phyloP scores from a whole-genome alignment of 768 basidiomycete genomes.

The Suillus americanus region DNA sequence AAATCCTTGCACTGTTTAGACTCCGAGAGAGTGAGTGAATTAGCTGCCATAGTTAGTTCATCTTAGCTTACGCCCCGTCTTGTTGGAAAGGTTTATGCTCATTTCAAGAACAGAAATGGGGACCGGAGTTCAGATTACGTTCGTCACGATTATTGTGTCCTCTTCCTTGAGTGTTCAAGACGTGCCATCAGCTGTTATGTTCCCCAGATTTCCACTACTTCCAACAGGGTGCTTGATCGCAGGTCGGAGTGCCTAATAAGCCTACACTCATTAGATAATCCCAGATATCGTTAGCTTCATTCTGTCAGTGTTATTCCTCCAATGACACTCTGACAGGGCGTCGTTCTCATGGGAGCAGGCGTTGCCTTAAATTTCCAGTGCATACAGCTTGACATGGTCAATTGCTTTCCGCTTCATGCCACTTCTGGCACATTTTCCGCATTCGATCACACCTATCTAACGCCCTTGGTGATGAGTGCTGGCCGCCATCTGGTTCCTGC shows the following conservation, averaged over 20 bases:
- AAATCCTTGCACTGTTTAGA: constrained; percentile 49
- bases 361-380: constrained; percentile 59
- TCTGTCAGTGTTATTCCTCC: constrained; percentile 5
- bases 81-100: constrained; percentile 49
- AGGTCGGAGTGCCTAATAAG: constrained; percentile 69
- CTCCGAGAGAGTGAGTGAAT: constrained; percentile 59
- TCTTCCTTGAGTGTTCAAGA: constrained; percentile 4
- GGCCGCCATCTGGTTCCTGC: constrained; percentile 61
- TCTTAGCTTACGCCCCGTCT: constrained; percentile 29
- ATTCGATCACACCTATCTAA: neutral
- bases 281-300: constrained; percentile 55
- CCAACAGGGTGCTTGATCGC: constrained; percentile 64
- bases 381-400: constrained; percentile 68
- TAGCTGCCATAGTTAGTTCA: neutral
- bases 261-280: constrained; percentile 63
- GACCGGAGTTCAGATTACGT: constrained; percentile 46
- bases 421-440: constrained; percentile 51
- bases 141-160: too few relatives aligned
- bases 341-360: constrained; percentile 54
- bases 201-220: constrained; percentile 56
- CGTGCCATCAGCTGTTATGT: constrained; percentile 47
- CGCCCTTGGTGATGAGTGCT: constrained; percentile 42
- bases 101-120: constrained; percentile 50
- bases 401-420: constrained; percentile 63
- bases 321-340: constrained; percentile 42